Evolutionary conservation across 2,329 filamentous ascomycete genomes (phyloP), one percentile per base, ranked within the genome.

Genomic region (Xylogone sp.): DNA sequence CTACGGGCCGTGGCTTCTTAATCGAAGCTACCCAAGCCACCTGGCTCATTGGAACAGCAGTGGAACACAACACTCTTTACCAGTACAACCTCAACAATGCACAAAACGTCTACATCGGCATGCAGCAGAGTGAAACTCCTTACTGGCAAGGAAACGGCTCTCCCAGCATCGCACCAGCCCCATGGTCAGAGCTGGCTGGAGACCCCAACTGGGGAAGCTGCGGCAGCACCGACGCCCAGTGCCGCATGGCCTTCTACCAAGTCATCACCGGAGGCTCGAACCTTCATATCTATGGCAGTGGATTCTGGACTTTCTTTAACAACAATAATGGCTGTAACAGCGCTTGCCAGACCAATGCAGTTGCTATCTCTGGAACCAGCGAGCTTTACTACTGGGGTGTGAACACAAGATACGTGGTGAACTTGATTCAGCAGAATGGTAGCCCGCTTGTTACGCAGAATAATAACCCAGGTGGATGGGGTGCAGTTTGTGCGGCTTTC

Each of bases 41-140:
- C 19, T 82, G 78, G 79, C 65, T 82, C 8, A 66, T 75, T 45
- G 77, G 75, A 20, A 75, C 74, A 3, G 71, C 71, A 1, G 74
- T 71, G 34, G 77, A 81, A 63, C 77, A 81, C 61, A 67, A 69
- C 47, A 68, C 71, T 5, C 62, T 79, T 43, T 81, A 81, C 62
- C 72, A 79, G 57, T 76, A 77, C 62, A 72, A 76, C 43, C 66
- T 78, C 53, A 62, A 72, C 54, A 65, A 19, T n/a, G 48, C 46
- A 8, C 39, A 49, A 24, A 54, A 54, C 18, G 50, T 54, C 19
- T 58, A 21, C 45, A 43, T 49, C 12, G 54, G 51, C 12, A 48
- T 56, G 42, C 49, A 54, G 5, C 56, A 58, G 43, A 42, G 50
- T 6, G 56, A 58, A 20, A 54, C 54, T 7, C 45, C 56, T 3